phyloP scores from a whole-genome alignment of 495 filamentous ascomycete species.

The Filosporella fistucella region DNA sequence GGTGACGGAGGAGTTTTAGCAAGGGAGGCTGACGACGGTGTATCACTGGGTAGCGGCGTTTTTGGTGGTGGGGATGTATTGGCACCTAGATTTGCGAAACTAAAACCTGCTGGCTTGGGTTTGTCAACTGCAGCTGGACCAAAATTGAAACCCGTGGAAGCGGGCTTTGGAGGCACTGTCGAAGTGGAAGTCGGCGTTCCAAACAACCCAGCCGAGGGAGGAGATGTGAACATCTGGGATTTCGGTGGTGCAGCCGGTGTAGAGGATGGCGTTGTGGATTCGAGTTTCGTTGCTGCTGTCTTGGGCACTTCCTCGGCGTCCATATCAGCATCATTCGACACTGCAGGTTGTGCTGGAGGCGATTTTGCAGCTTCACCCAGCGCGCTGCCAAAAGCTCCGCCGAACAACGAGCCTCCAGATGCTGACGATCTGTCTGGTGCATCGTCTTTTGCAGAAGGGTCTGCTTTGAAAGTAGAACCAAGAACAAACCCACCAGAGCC shows the following conservation, averaged over 20 bases:
- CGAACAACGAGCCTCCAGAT: slow-evolving; percentile 46
- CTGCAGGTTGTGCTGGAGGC: slow-evolving; percentile 31
- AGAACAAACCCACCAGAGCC: slow-evolving; percentile 57
- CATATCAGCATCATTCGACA: slow-evolving; percentile 59
- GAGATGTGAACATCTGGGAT: slow-evolving; percentile 30
- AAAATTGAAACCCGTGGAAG: slow-evolving; percentile 15
- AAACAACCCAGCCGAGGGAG: slow-evolving; percentile 21
- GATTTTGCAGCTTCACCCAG: slow-evolving; percentile 42
- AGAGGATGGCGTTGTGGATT: slow-evolving; percentile 53
- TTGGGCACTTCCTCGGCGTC: slow-evolving; percentile 36
- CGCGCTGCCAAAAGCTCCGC: slow-evolving; percentile 46
- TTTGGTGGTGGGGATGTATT: slow-evolving; percentile 1
- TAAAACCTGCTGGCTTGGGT: slow-evolving; percentile 15
- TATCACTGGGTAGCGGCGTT: slow-evolving; percentile 7
- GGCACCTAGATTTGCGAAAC: slow-evolving; percentile 3
- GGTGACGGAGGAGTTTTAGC: slow-evolving; percentile 20
- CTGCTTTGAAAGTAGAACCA: slow-evolving; percentile 75
- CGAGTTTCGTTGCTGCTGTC: slow-evolving; percentile 23
- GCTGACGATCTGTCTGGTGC: slow-evolving; percentile 41
- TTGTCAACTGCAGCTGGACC: slow-evolving; percentile 7
- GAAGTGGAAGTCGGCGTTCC: slow-evolving; percentile 26
- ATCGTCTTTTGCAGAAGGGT: slow-evolving; percentile 60
- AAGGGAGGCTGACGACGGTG: not conserved
- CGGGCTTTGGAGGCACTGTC: slow-evolving; percentile 26
- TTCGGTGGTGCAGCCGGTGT: slow-evolving; percentile 47